These are phyloP conservation scores for Penicillium argentinense DNA, from an alignment of 495 filamentous ascomycete genomes.

Conservation along the genomic window DNA sequence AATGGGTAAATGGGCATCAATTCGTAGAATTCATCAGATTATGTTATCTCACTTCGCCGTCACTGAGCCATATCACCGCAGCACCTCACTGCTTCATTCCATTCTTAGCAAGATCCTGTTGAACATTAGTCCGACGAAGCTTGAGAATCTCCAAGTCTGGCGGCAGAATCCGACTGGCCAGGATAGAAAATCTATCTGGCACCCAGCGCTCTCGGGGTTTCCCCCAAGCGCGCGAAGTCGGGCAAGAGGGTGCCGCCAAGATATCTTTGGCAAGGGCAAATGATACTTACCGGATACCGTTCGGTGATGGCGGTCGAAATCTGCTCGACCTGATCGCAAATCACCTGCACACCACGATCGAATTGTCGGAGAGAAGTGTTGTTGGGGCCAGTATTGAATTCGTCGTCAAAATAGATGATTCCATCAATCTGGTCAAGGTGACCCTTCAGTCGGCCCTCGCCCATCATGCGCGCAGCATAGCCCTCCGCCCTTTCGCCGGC, in stretches of 20 bases:
- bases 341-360: constrained; percentile 81
- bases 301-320: constrained; percentile 57
- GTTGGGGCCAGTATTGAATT: constrained; percentile 54
- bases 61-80: too few species aligned
- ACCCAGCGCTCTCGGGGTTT: too few species aligned
- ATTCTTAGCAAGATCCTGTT: constrained; percentile 29
- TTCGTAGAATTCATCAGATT: constrained; percentile 22
- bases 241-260: too few species aligned
- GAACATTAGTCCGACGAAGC: too few species aligned
- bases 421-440: constrained; percentile 93
- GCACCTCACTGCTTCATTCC: constrained; percentile 34
- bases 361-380: constrained; percentile 65
- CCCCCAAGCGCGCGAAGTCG: too few species aligned
- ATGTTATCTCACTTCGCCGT: neutral
- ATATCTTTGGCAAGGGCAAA: neutral
- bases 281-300: constrained; percentile 39
- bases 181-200: too few species aligned
- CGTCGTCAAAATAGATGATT: constrained; percentile 76
- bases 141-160: too few species aligned
- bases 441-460: constrained; percentile 82
- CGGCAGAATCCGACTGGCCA: too few species aligned
- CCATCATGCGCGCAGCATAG: constrained; percentile 92
- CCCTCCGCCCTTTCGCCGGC: constrained; percentile 82
- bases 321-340: constrained; percentile 87
- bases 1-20: constrained; percentile 10